These are phyloP conservation scores for Aspergillus indologenus DNA, from an alignment of 495 filamentous ascomycete genomes.

Conservation along the genomic window DNA sequence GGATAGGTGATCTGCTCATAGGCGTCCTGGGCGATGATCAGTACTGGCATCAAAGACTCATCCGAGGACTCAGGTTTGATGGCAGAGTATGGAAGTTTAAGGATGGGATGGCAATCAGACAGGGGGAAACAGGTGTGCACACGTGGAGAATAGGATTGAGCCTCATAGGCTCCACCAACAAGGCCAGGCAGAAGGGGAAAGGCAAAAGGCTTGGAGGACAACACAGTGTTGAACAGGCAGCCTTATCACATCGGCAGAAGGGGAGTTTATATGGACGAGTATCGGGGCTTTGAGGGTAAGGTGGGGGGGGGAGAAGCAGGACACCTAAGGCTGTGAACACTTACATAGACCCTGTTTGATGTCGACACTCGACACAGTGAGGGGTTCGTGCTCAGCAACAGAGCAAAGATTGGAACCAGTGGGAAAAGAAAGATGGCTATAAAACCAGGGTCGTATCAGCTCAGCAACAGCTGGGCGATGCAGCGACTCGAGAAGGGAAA, in stretches of 20 bases:
- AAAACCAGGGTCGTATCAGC: neutral
- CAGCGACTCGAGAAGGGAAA: neutral
- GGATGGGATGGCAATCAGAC: neutral
- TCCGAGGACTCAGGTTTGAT: neutral
- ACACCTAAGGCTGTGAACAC: slow-evolving; percentile 7
- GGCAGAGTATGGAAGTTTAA: neutral
- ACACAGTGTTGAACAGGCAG: neutral
- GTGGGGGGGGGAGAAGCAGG: neutral
- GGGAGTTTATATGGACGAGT: slow-evolving; percentile 1
- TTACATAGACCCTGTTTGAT: slow-evolving; percentile 5
- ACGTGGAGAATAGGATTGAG: slow-evolving; percentile 4
- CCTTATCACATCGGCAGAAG: slow-evolving; percentile 4
- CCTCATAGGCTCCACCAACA: neutral
- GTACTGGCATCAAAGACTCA: neutral
- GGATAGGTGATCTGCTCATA: neutral
- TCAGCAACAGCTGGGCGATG: neutral
- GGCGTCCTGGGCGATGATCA: neutral
- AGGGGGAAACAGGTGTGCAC: neutral
- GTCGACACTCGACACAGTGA: slow-evolving; percentile 3
- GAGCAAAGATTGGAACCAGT: neutral
- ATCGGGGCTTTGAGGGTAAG: neutral
- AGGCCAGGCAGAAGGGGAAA: neutral
- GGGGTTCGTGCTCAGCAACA: slow-evolving; percentile 9
- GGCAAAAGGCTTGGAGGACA: slow-evolving; percentile 2
- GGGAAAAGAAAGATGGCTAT: neutral